Evolutionary conservation across 176 grass and related monocot genomes (phyloP).

Genomic region (Rhipidocladum racemiflorum): DNA sequence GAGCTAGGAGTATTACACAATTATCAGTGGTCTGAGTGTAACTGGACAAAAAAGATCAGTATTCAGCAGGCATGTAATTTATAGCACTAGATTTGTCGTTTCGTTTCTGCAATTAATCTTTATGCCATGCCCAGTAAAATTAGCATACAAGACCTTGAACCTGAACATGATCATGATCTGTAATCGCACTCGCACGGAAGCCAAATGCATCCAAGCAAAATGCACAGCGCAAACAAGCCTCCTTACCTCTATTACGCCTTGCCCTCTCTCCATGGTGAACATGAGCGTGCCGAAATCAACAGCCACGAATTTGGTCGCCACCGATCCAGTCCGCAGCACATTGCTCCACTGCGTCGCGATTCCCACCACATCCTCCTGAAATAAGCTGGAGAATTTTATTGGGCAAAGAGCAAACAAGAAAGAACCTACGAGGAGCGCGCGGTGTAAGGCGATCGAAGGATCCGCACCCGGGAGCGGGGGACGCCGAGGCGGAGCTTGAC

Average conservation of each 20-base stretch:
- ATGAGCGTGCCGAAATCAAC: constrained; percentile 80
- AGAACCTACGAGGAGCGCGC: neutral
- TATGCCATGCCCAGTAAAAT: neutral
- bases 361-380: constrained; percentile 53
- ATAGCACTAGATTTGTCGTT: neutral
- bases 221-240: neutral
- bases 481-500: constrained; percentile 76
- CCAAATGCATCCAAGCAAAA: neutral
- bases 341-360: constrained; percentile 82
- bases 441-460: neutral
- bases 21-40: too few relatives aligned
- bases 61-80: too few relatives aligned
- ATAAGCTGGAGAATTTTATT: neutral
- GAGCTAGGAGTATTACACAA: neutral
- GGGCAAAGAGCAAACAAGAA: neutral
- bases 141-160: neutral
- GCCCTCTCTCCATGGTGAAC: constrained; percentile 84
- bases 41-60: too few relatives aligned
- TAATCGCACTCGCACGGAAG: neutral
- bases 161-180: neutral
- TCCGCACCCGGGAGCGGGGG: constrained; percentile 50
- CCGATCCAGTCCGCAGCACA: constrained; percentile 70
- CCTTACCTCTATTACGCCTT: constrained; percentile 62
- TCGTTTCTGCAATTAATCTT: neutral
- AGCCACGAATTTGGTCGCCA: constrained; percentile 73